A percentile compares a stretch with the other conserved stretches of the same genome.
Evolutionary conservation across 2,329 filamentous ascomycete species (phyloP).

Genomic region (Drechslera avenae): DNA sequence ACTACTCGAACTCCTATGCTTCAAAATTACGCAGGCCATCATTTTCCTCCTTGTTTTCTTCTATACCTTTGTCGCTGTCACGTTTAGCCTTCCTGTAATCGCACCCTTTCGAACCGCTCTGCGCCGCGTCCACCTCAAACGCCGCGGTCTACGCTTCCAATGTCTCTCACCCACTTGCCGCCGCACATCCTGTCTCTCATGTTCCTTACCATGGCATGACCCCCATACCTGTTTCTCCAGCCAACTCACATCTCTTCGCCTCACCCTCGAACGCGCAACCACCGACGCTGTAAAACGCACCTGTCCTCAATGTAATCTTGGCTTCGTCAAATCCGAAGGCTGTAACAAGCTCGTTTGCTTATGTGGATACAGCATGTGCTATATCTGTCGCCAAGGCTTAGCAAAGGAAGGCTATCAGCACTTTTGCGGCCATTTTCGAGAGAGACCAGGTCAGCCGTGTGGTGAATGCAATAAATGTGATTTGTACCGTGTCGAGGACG

Average conservation of each 20-base stretch:
- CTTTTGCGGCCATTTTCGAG: constrained; percentile 94
- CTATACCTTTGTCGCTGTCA: constrained; percentile 25
- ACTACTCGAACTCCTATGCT: constrained; percentile 40
- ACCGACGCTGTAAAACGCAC: constrained; percentile 93
- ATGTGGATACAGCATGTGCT: constrained; percentile 98
- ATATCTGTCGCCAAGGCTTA: constrained; percentile 76
- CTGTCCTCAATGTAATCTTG: constrained; percentile 87
- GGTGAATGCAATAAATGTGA: constrained; percentile 71
- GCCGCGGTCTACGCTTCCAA: constrained; percentile 75
- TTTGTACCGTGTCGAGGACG: constrained; percentile 56
- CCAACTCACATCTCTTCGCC: constrained; percentile 72
- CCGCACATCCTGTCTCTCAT: constrained; percentile 78
- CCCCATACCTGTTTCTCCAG: constrained; percentile 90
- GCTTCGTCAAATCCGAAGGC: constrained; percentile 89
- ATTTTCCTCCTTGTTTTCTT: constrained; percentile 60
- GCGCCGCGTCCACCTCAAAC: constrained; percentile 69
- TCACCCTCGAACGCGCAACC: constrained; percentile 89
- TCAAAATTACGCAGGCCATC: constrained; percentile 55
- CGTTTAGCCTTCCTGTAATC: constrained; percentile 33
- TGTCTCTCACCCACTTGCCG: constrained; percentile 74
- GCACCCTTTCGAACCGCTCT: constrained; percentile 64
- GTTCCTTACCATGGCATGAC: constrained; percentile 82
- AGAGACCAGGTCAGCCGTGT: constrained; percentile 76
- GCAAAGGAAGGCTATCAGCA: constrained; percentile 80
- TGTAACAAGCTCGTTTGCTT: constrained; percentile 97